These are phyloP conservation scores for Sordariomycetes sp. DNA, from an alignment of 2,329 filamentous ascomycete species.

Conservation along the genomic window DNA sequence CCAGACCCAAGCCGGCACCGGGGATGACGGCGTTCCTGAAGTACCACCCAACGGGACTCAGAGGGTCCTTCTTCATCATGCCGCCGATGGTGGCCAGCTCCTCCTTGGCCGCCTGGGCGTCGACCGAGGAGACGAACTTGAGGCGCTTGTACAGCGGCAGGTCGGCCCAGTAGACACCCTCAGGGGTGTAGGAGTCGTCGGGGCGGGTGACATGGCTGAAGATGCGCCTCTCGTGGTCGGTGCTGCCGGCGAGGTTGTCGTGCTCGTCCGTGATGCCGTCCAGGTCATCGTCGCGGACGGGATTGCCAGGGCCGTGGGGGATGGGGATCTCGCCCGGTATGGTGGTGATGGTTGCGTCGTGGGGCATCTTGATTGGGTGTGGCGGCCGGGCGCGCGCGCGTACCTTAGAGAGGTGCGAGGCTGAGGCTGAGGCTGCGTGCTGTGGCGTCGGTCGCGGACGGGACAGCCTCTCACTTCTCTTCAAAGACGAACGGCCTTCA, in stretches of 20 bases:
- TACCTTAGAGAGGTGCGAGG: too few species aligned
- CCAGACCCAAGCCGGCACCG: conserved; percentile 82
- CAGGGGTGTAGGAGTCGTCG: conserved; percentile 74
- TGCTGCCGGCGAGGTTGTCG: conserved; percentile 29
- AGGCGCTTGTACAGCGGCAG: conserved; percentile 61
- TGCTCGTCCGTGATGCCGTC: conserved; percentile 38
- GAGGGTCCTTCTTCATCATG: conserved; percentile 81
- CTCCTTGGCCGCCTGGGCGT: conserved; percentile 57
- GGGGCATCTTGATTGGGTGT: not conserved
- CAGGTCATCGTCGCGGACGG: conserved; percentile 37
- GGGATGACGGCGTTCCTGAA: conserved; percentile 86
- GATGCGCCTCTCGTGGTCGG: conserved; percentile 44
- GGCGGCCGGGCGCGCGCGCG: not conserved
- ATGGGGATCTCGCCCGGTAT: conserved; percentile 44
- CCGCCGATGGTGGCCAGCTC: conserved; percentile 60
- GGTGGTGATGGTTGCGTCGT: conserved; percentile 13
- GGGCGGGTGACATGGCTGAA: conserved; percentile 79
- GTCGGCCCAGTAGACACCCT: conserved; percentile 91
- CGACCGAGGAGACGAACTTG: conserved; percentile 66
- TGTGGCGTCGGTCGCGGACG: too few species aligned
- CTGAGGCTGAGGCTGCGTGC: too few species aligned
- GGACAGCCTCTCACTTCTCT: too few species aligned
- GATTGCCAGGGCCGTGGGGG: conserved; percentile 37
- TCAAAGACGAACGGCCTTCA: too few species aligned
- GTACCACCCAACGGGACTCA: conserved; percentile 79